These are phyloP conservation scores for Pleodorina starrii DNA, from an alignment of 139 green algal species.

Conservation along the genomic window DNA sequence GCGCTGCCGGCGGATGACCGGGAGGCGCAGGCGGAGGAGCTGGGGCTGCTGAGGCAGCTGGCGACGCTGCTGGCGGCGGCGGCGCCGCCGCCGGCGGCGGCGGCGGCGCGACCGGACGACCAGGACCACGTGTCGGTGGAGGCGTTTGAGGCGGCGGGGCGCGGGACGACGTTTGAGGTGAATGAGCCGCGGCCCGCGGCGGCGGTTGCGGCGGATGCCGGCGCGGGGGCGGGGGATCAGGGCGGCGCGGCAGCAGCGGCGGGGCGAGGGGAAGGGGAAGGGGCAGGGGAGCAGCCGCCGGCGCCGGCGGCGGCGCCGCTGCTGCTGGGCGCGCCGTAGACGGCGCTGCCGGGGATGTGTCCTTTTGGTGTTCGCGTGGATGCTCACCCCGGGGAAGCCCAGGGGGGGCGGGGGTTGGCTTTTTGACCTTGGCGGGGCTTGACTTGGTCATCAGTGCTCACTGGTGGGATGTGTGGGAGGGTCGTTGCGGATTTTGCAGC, in stretches of 20 bases:
- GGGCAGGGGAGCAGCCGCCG: neutral
- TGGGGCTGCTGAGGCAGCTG: conserved; percentile 15
- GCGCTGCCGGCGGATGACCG: conserved; percentile 49
- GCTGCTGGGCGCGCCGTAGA: conserved; percentile 1
- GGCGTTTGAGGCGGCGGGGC: conserved; percentile 21
- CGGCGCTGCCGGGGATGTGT: too few relatives aligned
- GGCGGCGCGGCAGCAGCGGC: neutral
- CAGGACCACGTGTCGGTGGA: conserved; percentile 48
- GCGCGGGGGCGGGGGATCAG: conserved; percentile 18
- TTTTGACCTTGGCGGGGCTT: too few relatives aligned
- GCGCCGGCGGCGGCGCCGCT: neutral
- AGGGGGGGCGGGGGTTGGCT: too few relatives aligned
- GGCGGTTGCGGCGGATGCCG: neutral
- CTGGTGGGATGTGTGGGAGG: too few relatives aligned
- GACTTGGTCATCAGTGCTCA: too few relatives aligned
- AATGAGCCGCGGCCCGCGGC: neutral
- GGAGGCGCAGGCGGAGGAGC: conserved; percentile 41
- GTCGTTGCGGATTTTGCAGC: too few relatives aligned
- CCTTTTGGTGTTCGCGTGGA: too few relatives aligned
- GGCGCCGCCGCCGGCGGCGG: conserved; percentile 15
- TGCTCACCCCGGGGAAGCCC: too few relatives aligned
- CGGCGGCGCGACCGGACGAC: neutral
- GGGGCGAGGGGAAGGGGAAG: neutral
- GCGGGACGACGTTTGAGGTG: neutral
- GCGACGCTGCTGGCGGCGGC: conserved; percentile 31